Conservation (phyloP, 306 rosid genomes). For the Quercus aquifolioides region DNA sequence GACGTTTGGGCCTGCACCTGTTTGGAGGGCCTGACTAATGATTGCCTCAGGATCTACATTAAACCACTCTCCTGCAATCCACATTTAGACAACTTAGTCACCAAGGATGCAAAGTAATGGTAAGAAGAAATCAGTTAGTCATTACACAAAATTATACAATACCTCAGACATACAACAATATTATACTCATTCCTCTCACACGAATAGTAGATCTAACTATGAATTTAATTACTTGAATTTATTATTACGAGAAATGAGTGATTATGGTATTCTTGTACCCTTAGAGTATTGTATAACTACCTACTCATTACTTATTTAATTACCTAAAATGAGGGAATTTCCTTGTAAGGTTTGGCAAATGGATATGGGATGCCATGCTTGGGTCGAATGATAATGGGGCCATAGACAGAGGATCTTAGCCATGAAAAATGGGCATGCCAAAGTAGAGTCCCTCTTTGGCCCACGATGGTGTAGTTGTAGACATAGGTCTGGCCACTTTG, state of each 20-base stretch:
- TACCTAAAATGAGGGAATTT: conserved; percentile 25
- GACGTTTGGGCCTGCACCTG: conserved; percentile 2
- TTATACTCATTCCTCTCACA: no score
- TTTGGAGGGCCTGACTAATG: conserved; percentile 3
- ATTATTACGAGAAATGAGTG: no score
- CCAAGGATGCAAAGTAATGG: not conserved
- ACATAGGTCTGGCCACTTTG: not conserved
- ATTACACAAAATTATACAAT: no score
- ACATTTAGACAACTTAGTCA: not conserved
- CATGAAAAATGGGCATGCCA: conserved; percentile 26
- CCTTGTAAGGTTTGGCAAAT: conserved; percentile 16
- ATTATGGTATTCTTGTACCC: no score
- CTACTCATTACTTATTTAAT: not conserved
- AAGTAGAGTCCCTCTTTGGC: conserved; percentile 16
- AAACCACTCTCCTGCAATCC: conserved; percentile 6
- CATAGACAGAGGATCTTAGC: not conserved
- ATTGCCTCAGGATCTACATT: not conserved
- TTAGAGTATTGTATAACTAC: no score
- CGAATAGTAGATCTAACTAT: no score
- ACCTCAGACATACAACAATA: no score
- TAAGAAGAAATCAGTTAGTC: no score
- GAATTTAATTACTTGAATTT: no score
- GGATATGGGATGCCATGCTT: not conserved
- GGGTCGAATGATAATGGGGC: conserved; percentile 5
- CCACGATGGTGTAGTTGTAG: conserved; percentile 7